phyloP scores from a whole-genome alignment of 805 yeast species.

The Candida multigemmis region DNA sequence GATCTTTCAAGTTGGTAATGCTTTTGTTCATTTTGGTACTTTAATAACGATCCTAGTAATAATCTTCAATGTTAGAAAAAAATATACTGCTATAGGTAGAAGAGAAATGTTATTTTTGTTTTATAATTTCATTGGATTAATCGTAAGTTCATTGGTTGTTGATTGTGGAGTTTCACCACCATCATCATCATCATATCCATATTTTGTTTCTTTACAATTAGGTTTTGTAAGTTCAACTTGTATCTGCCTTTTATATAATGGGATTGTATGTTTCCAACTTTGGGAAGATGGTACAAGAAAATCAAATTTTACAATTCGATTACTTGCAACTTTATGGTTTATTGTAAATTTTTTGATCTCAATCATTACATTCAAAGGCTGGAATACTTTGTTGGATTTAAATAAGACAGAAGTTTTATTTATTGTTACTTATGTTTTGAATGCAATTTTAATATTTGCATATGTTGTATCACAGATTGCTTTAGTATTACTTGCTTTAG shows the following conservation, averaged over 20 bases:
- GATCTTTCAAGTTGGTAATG: conserved; percentile 82
- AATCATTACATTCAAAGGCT: conserved; percentile 58
- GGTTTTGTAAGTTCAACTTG: conserved; percentile 70
- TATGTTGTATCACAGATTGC: conserved; percentile 63
- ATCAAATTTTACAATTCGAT: conserved; percentile 51
- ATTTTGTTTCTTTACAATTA: conserved; percentile 74
- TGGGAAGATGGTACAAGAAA: conserved; percentile 88
- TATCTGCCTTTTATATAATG: conserved; percentile 59
- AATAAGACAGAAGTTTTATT: conserved; percentile 60
- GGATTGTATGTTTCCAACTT: conserved; percentile 75
- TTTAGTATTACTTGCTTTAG: conserved; percentile 58
- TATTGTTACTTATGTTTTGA: conserved; percentile 59
- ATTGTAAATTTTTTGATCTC: conserved; percentile 58
- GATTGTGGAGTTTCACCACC: conserved; percentile 94
- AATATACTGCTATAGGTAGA: conserved; percentile 93
- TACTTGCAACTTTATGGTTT: conserved; percentile 49
- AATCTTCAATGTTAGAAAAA: conserved; percentile 66
- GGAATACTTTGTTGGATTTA: conserved; percentile 44
- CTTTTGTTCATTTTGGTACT: conserved; percentile 75
- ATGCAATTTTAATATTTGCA: conserved; percentile 53
- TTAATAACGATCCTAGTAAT: conserved; percentile 58
- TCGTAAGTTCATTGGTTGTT: conserved; percentile 62
- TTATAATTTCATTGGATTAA: conserved; percentile 48
- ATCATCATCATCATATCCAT: conserved; percentile 63
- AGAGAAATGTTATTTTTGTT: conserved; percentile 74